Conservation (phyloP, 768 basidiomycete species). For the Phlebiopsis flavidoalba region DNA sequence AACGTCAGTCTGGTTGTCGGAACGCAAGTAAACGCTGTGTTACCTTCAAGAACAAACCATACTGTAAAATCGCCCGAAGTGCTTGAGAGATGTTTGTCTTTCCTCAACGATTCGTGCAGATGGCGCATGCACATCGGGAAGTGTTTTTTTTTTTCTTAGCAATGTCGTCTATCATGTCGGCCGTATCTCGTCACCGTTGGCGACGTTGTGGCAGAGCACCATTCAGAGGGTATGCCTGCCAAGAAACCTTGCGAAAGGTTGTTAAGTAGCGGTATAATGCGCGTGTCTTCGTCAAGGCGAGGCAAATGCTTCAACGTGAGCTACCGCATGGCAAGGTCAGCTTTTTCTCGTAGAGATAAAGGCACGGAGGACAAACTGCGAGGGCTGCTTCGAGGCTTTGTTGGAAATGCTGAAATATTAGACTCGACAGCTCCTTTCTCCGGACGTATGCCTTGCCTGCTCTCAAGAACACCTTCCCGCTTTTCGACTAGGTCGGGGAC, state of each 20-base stretch:
- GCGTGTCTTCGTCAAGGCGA: conserved; percentile 90
- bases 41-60: conserved; percentile 94
- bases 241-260: conserved; percentile 94
- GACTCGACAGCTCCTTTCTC: conserved; percentile 67
- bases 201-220: conserved; percentile 51
- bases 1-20: neutral
- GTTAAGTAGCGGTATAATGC: conserved; percentile 81
- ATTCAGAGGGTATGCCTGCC: conserved; percentile 84
- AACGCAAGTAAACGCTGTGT: neutral
- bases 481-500: conserved; percentile 89
- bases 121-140: conserved; percentile 96
- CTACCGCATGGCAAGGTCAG: conserved; percentile 32
- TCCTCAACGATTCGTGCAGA: conserved; percentile 71
- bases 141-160: conserved; percentile 80
- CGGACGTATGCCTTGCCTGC: conserved; percentile 90
- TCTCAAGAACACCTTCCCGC: conserved; percentile 70
- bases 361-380: conserved; percentile 45
- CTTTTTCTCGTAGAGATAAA: neutral
- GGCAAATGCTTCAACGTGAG: conserved; percentile 82
- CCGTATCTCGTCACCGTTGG: conserved; percentile 67
- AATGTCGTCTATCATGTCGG: conserved; percentile 91
- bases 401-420: conserved; percentile 86
- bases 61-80: conserved; percentile 87
- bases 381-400: conserved; percentile 65
- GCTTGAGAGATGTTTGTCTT: conserved; percentile 87